Conservation (phyloP, 2,329 filamentous ascomycete species). For the Knoxdaviesia proteae region DNA sequence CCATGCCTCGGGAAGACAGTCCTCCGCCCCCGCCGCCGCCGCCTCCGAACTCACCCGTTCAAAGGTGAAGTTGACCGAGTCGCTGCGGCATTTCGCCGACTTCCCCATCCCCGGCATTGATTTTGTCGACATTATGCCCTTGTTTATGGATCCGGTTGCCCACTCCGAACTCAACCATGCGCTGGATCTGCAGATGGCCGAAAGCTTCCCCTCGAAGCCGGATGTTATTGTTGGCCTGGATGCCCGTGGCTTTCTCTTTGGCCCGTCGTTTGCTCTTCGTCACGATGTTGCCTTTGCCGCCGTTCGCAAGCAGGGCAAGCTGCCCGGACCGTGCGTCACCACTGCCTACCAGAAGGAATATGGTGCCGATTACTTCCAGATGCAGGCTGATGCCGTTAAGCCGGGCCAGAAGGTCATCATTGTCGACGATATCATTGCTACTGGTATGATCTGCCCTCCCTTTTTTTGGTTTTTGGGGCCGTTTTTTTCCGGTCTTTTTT, state of each 20-base stretch:
- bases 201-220: slow-evolving; percentile 43
- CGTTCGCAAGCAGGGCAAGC: slow-evolving; percentile 86
- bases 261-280: slow-evolving; percentile 66
- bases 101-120: slow-evolving; percentile 84
- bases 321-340: slow-evolving; percentile 73
- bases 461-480: background rate
- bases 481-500: slow-evolving; percentile 5
- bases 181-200: slow-evolving; percentile 61
- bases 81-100: slow-evolving; percentile 72
- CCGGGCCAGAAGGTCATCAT: slow-evolving; percentile 76
- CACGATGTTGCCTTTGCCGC: slow-evolving; percentile 77
- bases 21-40: slow-evolving; percentile 39
- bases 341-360: slow-evolving; percentile 91
- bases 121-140: slow-evolving; percentile 94
- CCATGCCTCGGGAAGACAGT: slow-evolving; percentile 43
- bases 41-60: slow-evolving; percentile 44
- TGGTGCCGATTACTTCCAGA: slow-evolving; percentile 85
- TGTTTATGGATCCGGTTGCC: slow-evolving; percentile 59
- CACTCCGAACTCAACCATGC: slow-evolving; percentile 65
- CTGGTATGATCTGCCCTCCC: slow-evolving; percentile 39
- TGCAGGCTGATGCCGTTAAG: slow-evolving; percentile 72
- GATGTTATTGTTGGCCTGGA: slow-evolving; percentile 90
- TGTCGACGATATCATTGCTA: slow-evolving; percentile 96
- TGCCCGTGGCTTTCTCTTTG: slow-evolving; percentile 87
- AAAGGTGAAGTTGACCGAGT: slow-evolving; percentile 48